These are phyloP conservation scores for Boeremia exigua DNA, from an alignment of 2,329 filamentous ascomycete species.

Conservation along the genomic window DNA sequence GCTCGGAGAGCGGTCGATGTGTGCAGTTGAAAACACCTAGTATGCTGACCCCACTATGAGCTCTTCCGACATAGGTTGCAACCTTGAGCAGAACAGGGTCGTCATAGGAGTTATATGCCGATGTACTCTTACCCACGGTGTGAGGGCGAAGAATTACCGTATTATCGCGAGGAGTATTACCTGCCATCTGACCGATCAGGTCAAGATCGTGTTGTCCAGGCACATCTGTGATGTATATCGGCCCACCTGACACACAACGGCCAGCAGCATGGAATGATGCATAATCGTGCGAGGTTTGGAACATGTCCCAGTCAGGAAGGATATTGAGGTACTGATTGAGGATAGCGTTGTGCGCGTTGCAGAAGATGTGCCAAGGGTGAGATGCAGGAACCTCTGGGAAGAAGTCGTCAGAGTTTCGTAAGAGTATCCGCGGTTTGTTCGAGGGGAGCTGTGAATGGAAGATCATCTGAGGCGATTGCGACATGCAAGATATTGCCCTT, in stretches of 20 bases:
- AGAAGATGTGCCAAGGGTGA: constrained; percentile 94
- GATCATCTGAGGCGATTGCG: constrained; percentile 81
- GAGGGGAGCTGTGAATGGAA: constrained; percentile 82
- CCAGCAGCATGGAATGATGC: constrained; percentile 88
- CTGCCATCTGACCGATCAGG: constrained; percentile 82
- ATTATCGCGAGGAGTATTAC: constrained; percentile 70
- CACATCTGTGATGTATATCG: constrained; percentile 91
- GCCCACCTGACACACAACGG: constrained; percentile 86
- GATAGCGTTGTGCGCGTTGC: constrained; percentile 87
- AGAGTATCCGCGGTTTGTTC: constrained; percentile 74
- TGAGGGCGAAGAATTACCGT: constrained; percentile 84
- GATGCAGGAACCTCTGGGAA: constrained; percentile 81
- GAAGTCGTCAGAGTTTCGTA: constrained; percentile 91
- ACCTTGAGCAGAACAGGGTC: constrained; percentile 77
- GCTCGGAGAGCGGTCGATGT: constrained; percentile 65
- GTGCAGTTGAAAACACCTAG: constrained; percentile 86
- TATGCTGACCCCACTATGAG: constrained; percentile 74
- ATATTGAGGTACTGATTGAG: constrained; percentile 85
- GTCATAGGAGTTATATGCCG: constrained; percentile 77
- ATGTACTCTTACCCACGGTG: constrained; percentile 72
- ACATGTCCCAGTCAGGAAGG: constrained; percentile 84
- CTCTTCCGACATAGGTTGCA: constrained; percentile 74
- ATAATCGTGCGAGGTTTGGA: constrained; percentile 71
- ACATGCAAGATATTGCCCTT: constrained; percentile 92
- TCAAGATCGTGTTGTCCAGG: constrained; percentile 80